Conservation (phyloP, 2,329 filamentous ascomycete species). For the Claviceps pazoutovae region DNA sequence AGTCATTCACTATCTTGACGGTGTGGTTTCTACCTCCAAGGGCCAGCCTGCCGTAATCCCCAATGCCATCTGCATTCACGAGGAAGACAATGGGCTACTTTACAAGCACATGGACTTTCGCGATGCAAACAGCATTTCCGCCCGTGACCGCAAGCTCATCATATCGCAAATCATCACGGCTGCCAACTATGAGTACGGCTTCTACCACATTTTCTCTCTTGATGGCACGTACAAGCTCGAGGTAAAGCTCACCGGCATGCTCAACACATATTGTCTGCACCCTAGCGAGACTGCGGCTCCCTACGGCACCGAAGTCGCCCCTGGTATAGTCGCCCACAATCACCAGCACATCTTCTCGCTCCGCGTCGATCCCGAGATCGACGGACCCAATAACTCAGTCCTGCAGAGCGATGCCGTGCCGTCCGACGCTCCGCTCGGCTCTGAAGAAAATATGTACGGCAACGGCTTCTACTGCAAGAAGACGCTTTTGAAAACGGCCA, state of each 20-base stretch:
- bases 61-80: slow-evolving; percentile 24
- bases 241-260: slow-evolving; percentile 40
- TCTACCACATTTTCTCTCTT: slow-evolving; percentile 24
- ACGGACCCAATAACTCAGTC: slow-evolving; percentile 47
- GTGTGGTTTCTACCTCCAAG: slow-evolving; percentile 20
- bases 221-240: slow-evolving; percentile 53
- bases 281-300: slow-evolving; percentile 19
- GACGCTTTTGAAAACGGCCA: slow-evolving; percentile 13
- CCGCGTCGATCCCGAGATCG: slow-evolving; percentile 51
- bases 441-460: slow-evolving; percentile 55
- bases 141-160: slow-evolving; percentile 43
- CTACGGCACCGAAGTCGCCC: slow-evolving; percentile 50
- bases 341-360: slow-evolving; percentile 59
- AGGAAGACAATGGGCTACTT: slow-evolving; percentile 38
- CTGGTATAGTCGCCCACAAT: slow-evolving; percentile 50
- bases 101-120: slow-evolving; percentile 54
- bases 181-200: slow-evolving; percentile 48
- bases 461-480: slow-evolving; percentile 49
- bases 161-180: slow-evolving; percentile 52
- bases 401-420: slow-evolving; percentile 56
- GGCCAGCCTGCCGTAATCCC: slow-evolving; percentile 57
- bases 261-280: slow-evolving; percentile 29
- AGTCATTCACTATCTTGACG: slow-evolving; percentile 31
- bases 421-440: slow-evolving; percentile 49
- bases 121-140: slow-evolving; percentile 42